Evolutionary conservation across 2,329 filamentous ascomycete genomes (phyloP).

Genomic region (Colletotrichum incanum): DNA sequence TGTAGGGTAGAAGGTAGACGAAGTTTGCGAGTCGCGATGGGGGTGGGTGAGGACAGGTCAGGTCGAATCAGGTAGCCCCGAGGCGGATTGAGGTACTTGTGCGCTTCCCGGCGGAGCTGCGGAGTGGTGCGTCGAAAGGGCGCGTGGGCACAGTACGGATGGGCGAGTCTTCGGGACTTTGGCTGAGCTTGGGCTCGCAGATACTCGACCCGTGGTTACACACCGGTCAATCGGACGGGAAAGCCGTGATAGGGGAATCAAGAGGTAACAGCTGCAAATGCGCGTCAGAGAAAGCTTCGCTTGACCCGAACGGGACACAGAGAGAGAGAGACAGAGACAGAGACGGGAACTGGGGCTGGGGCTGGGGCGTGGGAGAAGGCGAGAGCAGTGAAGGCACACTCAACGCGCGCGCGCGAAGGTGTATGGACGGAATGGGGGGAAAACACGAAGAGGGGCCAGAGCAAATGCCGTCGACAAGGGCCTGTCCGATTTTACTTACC

Average conservation of each 20-base stretch:
- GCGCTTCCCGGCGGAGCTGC: conserved; percentile 32
- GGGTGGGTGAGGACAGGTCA: conserved; percentile 25
- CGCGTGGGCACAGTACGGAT: conserved; percentile 35
- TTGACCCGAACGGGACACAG: conserved; percentile 35
- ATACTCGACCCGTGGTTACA: conserved; percentile 42
- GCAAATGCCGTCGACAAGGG: conserved; percentile 40
- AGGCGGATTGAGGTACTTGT: conserved; percentile 34
- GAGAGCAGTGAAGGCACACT: conserved; percentile 29
- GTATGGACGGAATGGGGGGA: conserved; percentile 28
- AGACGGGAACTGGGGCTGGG: conserved; percentile 18
- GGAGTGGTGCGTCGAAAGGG: conserved; percentile 38
- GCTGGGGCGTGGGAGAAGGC: conserved; percentile 32
- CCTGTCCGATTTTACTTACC: conserved; percentile 32
- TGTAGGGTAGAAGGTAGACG: conserved; percentile 25
- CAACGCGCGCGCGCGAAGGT: conserved; percentile 31
- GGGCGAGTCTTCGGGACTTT: conserved; percentile 33
- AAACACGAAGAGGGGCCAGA: conserved; percentile 30
- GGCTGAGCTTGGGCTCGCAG: conserved; percentile 37
- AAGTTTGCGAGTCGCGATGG: conserved; percentile 35
- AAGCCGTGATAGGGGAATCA: conserved; percentile 37
- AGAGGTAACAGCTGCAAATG: conserved; percentile 52
- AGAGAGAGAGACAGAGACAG: conserved; percentile 18
- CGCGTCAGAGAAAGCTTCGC: conserved; percentile 54
- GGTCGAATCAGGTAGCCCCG: conserved; percentile 38
- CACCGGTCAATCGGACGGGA: conserved; percentile 42